A percentile compares a stretch with the other conserved stretches of the same genome.
phyloP scores from a whole-genome alignment of 805 yeast genomes.

The Myxozyma melibiosi region DNA sequence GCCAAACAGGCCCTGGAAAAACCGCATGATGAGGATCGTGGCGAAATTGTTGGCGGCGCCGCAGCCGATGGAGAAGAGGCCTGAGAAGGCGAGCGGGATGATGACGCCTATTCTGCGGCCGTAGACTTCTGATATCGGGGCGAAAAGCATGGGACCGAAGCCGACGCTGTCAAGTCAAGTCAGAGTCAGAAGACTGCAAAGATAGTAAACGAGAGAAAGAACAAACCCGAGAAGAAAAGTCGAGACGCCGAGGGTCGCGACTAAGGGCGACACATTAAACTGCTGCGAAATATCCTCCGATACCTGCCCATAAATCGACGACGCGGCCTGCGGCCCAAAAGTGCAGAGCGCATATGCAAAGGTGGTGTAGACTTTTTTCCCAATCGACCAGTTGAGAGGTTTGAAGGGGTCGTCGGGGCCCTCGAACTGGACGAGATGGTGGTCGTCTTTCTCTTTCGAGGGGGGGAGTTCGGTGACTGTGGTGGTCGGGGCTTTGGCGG shows the following conservation, averaged over 20 bases:
- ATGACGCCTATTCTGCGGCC: slow-evolving; percentile 51
- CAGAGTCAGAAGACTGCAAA: neutral
- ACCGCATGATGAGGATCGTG: slow-evolving; percentile 56
- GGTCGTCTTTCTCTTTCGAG: neutral
- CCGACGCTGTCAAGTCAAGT: slow-evolving; percentile 20
- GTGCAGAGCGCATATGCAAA: slow-evolving; percentile 47
- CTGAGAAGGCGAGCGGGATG: slow-evolving; percentile 46
- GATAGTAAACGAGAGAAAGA: neutral
- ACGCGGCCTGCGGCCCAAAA: slow-evolving; percentile 52
- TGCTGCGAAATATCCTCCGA: slow-evolving; percentile 12
- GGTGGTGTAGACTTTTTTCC: slow-evolving; percentile 46
- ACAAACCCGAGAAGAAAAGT: slow-evolving; percentile 24
- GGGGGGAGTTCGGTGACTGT: neutral
- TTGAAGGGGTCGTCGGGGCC: slow-evolving; percentile 71
- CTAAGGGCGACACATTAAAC: slow-evolving; percentile 9
- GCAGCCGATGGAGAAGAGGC: slow-evolving; percentile 52
- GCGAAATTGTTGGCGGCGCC: slow-evolving; percentile 56
- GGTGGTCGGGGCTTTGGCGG: neutral
- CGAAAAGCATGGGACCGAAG: slow-evolving; percentile 66
- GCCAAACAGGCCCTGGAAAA: slow-evolving; percentile 61
- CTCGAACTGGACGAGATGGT: slow-evolving; percentile 56
- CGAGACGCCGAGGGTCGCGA: slow-evolving; percentile 27
- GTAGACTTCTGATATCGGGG: slow-evolving; percentile 51
- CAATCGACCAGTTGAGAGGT: slow-evolving; percentile 56
- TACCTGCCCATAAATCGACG: slow-evolving; percentile 45